Evolutionary conservation across 371 early-diverging fungal species (phyloP).

Genomic region (Circinella minor): DNA sequence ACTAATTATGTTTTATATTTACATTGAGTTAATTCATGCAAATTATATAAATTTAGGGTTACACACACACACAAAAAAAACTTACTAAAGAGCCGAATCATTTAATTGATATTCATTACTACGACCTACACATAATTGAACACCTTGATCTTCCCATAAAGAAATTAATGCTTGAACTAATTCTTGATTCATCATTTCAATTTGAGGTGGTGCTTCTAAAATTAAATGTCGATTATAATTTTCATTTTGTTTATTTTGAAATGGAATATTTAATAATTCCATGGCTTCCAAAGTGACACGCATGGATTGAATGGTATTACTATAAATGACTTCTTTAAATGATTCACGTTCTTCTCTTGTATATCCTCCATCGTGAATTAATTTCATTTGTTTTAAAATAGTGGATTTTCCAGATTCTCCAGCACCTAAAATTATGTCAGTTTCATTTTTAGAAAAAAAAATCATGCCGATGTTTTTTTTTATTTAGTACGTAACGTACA

Average conservation of each 20-base stretch:
- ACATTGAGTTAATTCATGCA: too few relatives aligned
- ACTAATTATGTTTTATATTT: constrained; percentile 35
- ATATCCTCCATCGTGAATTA: constrained; percentile 94
- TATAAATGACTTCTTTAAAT: constrained; percentile 90
- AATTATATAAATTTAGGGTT: too few relatives aligned
- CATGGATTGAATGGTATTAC: constrained; percentile 92
- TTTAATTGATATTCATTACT: constrained; percentile 87
- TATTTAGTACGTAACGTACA: too few relatives aligned
- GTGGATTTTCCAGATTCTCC: constrained; percentile 98
- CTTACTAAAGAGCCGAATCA: constrained; percentile 83
- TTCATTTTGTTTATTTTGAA: constrained; percentile 70
- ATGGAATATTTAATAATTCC: constrained; percentile 71
- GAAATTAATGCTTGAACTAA: constrained; percentile 70
- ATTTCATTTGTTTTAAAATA: constrained; percentile 95
- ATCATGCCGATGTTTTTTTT: too few relatives aligned
- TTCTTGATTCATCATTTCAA: constrained; percentile 64
- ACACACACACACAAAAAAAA: too few relatives aligned
- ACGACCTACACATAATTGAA: constrained; percentile 72
- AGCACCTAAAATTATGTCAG: too few relatives aligned
- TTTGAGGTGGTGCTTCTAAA: constrained; percentile 69
- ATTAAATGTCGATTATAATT: constrained; percentile 53
- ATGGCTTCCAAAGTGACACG: constrained; percentile 89
- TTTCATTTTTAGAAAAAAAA: too few relatives aligned
- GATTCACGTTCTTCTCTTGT: constrained; percentile 82
- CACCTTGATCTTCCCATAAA: constrained; percentile 82